phyloP scores from a whole-genome alignment of 2,329 filamentous ascomycete species.

The Ilyonectria destructans region DNA sequence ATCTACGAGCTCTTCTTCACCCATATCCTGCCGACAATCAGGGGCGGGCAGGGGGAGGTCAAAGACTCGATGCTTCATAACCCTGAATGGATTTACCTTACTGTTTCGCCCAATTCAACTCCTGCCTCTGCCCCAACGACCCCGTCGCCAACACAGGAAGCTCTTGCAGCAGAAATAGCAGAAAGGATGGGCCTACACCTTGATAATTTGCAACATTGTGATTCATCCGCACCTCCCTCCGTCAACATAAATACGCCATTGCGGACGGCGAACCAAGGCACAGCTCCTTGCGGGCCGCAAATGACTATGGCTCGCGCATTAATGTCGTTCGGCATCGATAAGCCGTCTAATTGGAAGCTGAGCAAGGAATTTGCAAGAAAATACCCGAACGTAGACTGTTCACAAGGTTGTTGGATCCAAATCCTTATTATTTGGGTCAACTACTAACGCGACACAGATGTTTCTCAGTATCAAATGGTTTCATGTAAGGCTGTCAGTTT shows the following conservation, averaged over 20 bases:
- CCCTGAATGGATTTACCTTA: conserved; percentile 16
- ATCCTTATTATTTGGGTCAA: background rate
- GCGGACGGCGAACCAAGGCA: background rate
- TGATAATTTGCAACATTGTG: background rate
- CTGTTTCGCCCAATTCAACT: background rate
- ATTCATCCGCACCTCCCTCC: no score
- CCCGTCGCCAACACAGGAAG: conserved; percentile 5
- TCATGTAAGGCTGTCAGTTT: background rate
- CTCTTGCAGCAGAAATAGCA: conserved; percentile 11
- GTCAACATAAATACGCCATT: no score
- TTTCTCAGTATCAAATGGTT: conserved; percentile 16
- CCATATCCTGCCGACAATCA: conserved; percentile 1
- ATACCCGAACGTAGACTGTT: conserved; percentile 20
- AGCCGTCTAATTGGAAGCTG: conserved; percentile 17
- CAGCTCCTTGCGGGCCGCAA: background rate
- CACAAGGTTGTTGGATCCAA: background rate
- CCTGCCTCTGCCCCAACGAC: background rate
- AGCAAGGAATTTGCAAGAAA: conserved; percentile 22
- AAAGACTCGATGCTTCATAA: conserved; percentile 14
- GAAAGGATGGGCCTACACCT: background rate
- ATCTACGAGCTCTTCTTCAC: conserved; percentile 20
- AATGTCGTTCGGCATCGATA: conserved; percentile 5
- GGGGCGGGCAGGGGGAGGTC: background rate
- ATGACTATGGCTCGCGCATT: background rate
- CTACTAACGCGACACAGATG: background rate